Percentiles rank a stretch among this genome's conserved stretches.
Conservation (phyloP, 768 basidiomycete species). For the Pulveroboletus sp. region DNA sequence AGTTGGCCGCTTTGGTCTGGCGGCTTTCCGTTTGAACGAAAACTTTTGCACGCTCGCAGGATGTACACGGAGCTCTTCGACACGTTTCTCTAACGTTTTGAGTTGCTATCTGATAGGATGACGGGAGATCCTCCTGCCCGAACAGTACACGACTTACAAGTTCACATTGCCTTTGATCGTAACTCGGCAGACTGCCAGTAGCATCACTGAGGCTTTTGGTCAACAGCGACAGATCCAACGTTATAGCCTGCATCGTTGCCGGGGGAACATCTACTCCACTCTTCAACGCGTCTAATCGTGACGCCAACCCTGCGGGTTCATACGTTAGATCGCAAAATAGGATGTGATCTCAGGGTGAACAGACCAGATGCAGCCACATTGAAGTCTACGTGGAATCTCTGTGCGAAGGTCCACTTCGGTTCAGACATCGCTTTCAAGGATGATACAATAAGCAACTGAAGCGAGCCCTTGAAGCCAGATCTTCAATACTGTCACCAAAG, state of each 20-base stretch:
- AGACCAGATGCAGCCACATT: constrained; percentile 25
- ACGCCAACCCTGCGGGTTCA: constrained; percentile 42
- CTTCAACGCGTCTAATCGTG: constrained; percentile 43
- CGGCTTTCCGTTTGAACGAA: constrained; percentile 52
- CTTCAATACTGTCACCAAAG: too few relatives aligned
- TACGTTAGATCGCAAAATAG: constrained; percentile 13
- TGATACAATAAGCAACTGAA: too few relatives aligned
- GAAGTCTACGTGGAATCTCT: constrained; percentile 27
- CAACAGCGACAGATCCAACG: constrained; percentile 51
- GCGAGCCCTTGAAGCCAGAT: too few relatives aligned
- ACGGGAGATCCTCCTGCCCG: constrained; percentile 3
- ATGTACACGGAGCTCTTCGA: constrained; percentile 49
- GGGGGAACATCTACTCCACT: constrained; percentile 22
- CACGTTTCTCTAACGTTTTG: constrained; percentile 50
- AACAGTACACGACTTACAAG: constrained; percentile 42
- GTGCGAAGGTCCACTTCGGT: constrained; percentile 28
- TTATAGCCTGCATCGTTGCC: constrained; percentile 41
- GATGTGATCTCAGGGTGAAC: not conserved
- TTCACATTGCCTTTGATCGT: constrained; percentile 73
- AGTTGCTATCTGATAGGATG: constrained; percentile 50
- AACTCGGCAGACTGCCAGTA: constrained; percentile 59
- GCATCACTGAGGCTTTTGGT: constrained; percentile 63
- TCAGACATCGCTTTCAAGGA: constrained; percentile 17
- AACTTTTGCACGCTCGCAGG: constrained; percentile 58
- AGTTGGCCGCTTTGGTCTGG: constrained; percentile 16